Evolutionary conservation across 2,329 filamentous ascomycete genomes (phyloP).

Genomic region (Colletotrichum camelliae): DNA sequence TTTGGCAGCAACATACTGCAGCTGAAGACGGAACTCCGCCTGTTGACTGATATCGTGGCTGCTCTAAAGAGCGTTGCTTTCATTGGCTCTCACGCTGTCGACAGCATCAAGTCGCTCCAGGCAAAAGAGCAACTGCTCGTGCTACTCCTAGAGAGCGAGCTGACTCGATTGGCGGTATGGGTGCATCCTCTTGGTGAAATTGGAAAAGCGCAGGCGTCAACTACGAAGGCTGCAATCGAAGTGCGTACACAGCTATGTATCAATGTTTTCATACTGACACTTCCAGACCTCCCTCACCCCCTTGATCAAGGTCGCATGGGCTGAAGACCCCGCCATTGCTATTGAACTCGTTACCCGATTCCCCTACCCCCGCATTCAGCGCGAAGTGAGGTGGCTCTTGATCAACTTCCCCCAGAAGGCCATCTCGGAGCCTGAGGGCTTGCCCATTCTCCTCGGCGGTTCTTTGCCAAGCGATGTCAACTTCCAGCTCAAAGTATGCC

Average conservation of each 20-base stretch:
- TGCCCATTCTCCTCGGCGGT: slow-evolving; percentile 81
- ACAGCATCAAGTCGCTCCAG: slow-evolving; percentile 69
- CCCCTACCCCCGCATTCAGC: slow-evolving; percentile 72
- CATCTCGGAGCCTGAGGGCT: slow-evolving; percentile 78
- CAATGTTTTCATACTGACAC: not conserved
- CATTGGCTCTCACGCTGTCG: slow-evolving; percentile 58
- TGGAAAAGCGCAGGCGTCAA: slow-evolving; percentile 37
- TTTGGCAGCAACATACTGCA: slow-evolving; percentile 95
- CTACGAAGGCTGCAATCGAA: slow-evolving; percentile 33
- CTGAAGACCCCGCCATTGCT: slow-evolving; percentile 83
- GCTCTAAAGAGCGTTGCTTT: slow-evolving; percentile 69
- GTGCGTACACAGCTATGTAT: slow-evolving; percentile 30
- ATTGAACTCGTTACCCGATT: slow-evolving; percentile 84
- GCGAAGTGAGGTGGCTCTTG: slow-evolving; percentile 80
- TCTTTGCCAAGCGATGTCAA: slow-evolving; percentile 79
- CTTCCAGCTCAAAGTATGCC: slow-evolving; percentile 78
- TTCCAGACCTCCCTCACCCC: slow-evolving; percentile 60
- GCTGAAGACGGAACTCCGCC: slow-evolving; percentile 87
- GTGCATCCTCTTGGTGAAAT: slow-evolving; percentile 73
- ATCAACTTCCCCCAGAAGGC: slow-evolving; percentile 86
- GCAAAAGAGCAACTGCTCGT: slow-evolving; percentile 85
- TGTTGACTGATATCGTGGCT: slow-evolving; percentile 76
- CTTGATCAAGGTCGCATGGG: slow-evolving; percentile 84
- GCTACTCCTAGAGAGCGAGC: slow-evolving; percentile 83
- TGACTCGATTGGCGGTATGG: slow-evolving; percentile 86